A percentile compares a stretch with the other conserved stretches of the same genome.
phyloP scores from a whole-genome alignment of 1,139 yeast species.

The Torulaspora globosa region DNA sequence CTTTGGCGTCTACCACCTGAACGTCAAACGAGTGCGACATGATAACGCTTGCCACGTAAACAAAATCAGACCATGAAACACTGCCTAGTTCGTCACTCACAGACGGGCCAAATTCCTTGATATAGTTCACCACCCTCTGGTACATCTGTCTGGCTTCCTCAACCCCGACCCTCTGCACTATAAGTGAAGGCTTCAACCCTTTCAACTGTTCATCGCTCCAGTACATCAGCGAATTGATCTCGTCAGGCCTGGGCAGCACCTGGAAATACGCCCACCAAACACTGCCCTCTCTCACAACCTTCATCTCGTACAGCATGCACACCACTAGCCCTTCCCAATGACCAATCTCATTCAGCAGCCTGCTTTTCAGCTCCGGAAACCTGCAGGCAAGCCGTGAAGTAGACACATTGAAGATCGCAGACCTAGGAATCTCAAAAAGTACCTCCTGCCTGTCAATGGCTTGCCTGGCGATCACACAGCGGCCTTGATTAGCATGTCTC shows the following conservation, averaged over 20 bases:
- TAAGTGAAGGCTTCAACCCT: constrained; percentile 62
- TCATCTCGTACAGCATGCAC: constrained; percentile 56
- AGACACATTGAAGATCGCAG: constrained; percentile 51
- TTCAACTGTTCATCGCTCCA: constrained; percentile 57
- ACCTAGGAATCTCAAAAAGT: constrained; percentile 66
- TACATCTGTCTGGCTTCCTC: constrained; percentile 63
- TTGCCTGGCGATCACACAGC: constrained; percentile 66
- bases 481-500: constrained; percentile 59
- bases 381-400: constrained; percentile 48
- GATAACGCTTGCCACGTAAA: constrained; percentile 64
- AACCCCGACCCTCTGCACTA: constrained; percentile 66
- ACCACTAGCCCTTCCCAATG: constrained; percentile 80
- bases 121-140: constrained; percentile 25
- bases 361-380: constrained; percentile 39
- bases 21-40: constrained; percentile 70
- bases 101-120: constrained; percentile 14
- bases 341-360: constrained; percentile 44
- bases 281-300: constrained; percentile 42
- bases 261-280: constrained; percentile 68
- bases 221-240: constrained; percentile 69
- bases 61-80: constrained; percentile 55
- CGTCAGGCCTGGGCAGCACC: constrained; percentile 52
- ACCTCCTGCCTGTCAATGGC: constrained; percentile 57
- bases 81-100: constrained; percentile 22
- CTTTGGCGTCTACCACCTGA: constrained; percentile 38